Conservation (phyloP, 208 protist species). For the Acanthamoeba castellanii region DNA sequence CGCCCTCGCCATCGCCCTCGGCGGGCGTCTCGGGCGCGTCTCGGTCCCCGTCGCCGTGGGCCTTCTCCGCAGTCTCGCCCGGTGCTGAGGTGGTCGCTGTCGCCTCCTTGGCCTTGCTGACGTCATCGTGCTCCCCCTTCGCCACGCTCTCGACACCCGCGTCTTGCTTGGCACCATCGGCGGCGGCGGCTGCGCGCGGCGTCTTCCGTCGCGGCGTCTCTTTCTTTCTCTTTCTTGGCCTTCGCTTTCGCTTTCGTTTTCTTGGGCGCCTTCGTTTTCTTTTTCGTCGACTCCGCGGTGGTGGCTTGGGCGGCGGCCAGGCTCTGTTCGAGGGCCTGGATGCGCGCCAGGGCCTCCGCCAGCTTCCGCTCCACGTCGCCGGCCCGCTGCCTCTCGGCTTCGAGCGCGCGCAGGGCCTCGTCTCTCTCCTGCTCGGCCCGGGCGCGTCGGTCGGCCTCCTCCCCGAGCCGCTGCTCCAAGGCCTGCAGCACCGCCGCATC, state of each 20-base stretch:
- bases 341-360: not conserved
- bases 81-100: not conserved
- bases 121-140: not conserved
- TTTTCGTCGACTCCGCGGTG: not conserved
- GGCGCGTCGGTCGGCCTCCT: not conserved
- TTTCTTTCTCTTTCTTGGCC: not conserved
- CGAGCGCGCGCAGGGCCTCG: not conserved
- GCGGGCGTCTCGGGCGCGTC: not conserved
- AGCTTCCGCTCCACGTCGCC: not conserved
- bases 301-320: not conserved
- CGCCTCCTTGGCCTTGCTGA: not conserved
- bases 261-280: not conserved
- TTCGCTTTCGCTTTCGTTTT: constrained; percentile 42
- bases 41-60: not conserved
- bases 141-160: not conserved
- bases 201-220: not conserved
- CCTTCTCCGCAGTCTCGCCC: not conserved
- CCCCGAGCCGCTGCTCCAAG: not conserved
- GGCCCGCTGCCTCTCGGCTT: not conserved
- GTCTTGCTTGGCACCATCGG: not conserved
- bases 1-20: not conserved
- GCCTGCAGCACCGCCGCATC: not conserved
- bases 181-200: not conserved
- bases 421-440: not conserved
- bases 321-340: not conserved